These are phyloP conservation scores for Hebeloma cylindrosporum DNA, from an alignment of 768 basidiomycete species.

Conservation along the genomic window DNA sequence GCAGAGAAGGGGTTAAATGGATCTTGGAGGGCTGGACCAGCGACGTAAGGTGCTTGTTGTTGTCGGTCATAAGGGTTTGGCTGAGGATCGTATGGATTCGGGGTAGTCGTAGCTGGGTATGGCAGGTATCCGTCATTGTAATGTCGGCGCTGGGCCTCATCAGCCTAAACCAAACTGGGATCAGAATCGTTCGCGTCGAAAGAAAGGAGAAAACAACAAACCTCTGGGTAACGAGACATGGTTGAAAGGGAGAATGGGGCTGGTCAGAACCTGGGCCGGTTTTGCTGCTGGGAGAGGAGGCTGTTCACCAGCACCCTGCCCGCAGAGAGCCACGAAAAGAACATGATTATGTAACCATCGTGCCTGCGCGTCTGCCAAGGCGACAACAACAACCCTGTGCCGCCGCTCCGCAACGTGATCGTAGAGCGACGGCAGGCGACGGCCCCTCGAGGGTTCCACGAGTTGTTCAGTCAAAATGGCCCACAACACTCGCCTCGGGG, in stretches of 20 bases:
- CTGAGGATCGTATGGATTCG: conserved; percentile 39
- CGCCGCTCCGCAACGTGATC: too few relatives aligned
- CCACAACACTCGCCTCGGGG: too few relatives aligned
- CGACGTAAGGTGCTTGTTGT: conserved; percentile 18
- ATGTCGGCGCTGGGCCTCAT: conserved; percentile 60
- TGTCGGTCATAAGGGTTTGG: conserved; percentile 25
- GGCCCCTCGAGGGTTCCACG: too few relatives aligned
- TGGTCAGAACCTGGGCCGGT: not conserved
- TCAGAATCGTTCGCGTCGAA: not conserved
- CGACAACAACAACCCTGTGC: too few relatives aligned
- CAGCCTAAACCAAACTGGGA: conserved; percentile 40
- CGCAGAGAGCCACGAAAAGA: too few relatives aligned
- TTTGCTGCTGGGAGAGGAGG: conserved; percentile 6
- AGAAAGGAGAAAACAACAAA: conserved; percentile 8
- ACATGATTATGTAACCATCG: too few relatives aligned
- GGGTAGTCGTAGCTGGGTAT: conserved; percentile 36
- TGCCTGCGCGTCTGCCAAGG: too few relatives aligned
- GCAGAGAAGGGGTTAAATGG: conserved; percentile 37
- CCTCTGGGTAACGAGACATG: conserved; percentile 39
- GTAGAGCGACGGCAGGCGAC: too few relatives aligned
- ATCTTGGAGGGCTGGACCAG: conserved; percentile 28
- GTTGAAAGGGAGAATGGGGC: not conserved
- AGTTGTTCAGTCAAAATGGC: too few relatives aligned
- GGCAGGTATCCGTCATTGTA: conserved; percentile 70
- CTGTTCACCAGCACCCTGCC: too few relatives aligned